A percentile compares a stretch with the other conserved stretches of the same genome.
phyloP scores from a whole-genome alignment of 306 rosid species.

The Vigna trinervia region DNA sequence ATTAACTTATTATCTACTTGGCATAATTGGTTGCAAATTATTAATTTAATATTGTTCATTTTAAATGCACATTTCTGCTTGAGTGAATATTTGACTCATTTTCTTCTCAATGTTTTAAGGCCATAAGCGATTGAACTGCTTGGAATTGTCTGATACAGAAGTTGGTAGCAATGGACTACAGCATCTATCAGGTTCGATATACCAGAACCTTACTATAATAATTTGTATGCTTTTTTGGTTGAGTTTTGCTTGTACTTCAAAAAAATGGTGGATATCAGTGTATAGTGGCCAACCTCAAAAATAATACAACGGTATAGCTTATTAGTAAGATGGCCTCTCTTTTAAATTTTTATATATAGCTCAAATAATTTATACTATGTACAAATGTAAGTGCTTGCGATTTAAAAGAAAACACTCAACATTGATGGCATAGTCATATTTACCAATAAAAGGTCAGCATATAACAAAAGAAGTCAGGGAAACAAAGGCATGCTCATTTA shows the following conservation, averaged over 20 bases:
- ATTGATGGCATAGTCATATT: not conserved
- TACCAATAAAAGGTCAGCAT: not conserved
- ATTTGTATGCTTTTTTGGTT: slow-evolving; percentile 21
- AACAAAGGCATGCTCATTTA: not conserved
- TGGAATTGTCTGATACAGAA: slow-evolving; percentile 93
- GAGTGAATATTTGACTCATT: slow-evolving; percentile 34
- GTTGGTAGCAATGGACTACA: slow-evolving; percentile 85
- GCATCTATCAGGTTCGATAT: slow-evolving; percentile 81
- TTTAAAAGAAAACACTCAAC: not conserved
- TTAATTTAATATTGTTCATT: slow-evolving; percentile 31
- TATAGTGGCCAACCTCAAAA: not conserved
- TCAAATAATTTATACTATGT: not conserved
- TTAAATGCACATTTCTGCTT: slow-evolving; percentile 31
- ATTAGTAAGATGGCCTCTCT: not conserved
- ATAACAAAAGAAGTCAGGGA: not conserved
- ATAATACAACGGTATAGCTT: not conserved
- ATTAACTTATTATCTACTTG: slow-evolving; percentile 11
- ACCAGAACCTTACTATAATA: slow-evolving; percentile 7
- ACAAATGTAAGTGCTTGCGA: not conserved
- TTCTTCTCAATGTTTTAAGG: slow-evolving; percentile 57
- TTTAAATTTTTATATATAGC: not conserved
- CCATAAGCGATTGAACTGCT: slow-evolving; percentile 70
- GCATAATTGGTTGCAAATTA: slow-evolving; percentile 16
- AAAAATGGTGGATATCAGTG: not conserved
- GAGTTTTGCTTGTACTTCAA: slow-evolving; percentile 14